These are phyloP conservation scores for Ricinus communis DNA, from an alignment of 345 rosid genomes.

Conservation along the genomic window DNA sequence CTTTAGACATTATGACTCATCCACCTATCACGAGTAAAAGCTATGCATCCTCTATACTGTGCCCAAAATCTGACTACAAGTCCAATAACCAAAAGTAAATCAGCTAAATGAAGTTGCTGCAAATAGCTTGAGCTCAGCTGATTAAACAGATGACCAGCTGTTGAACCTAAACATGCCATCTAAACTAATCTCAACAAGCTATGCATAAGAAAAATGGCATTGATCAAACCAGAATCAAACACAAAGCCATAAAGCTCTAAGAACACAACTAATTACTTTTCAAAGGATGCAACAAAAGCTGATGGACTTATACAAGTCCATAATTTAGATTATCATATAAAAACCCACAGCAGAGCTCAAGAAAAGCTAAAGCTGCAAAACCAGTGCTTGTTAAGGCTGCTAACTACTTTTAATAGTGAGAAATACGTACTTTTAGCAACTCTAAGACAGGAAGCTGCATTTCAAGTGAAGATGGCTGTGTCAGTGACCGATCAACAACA, in stretches of 20 bases:
- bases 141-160: background rate
- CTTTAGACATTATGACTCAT: background rate
- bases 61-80: background rate
- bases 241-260: background rate
- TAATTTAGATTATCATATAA: too few relatives aligned
- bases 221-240: background rate
- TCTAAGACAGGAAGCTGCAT: constrained; percentile 84
- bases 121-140: background rate
- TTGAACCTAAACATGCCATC: too few relatives aligned
- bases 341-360: too few relatives aligned
- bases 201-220: background rate
- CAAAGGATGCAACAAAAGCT: background rate
- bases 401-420: background rate
- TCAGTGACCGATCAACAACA: constrained; percentile 52
- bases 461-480: constrained; percentile 60
- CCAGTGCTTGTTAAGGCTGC: too few relatives aligned
- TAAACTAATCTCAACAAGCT: background rate
- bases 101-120: background rate
- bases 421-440: constrained; percentile 67
- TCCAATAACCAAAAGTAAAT: too few relatives aligned
- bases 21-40: background rate
- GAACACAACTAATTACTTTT: background rate
- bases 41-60: background rate
- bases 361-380: too few relatives aligned
- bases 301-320: too few relatives aligned